These are phyloP conservation scores for Wallacemonas sp. DNA, from an alignment of 208 protist genomes.

Conservation along the genomic window DNA sequence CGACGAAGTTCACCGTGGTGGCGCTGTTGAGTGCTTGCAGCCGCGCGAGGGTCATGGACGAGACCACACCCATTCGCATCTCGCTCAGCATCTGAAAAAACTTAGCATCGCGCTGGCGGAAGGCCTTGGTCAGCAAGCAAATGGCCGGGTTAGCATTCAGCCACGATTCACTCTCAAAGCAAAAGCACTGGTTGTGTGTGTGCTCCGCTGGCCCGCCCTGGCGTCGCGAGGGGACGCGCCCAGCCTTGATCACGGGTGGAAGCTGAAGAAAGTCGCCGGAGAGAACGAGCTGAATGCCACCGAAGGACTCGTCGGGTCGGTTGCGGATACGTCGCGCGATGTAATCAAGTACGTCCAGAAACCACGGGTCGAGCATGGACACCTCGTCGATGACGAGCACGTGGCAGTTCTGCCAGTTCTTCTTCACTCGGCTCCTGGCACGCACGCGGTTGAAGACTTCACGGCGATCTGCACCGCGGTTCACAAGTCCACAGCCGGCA, in stretches of 20 bases:
- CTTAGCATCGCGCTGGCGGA: constrained; percentile 58
- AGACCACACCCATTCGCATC: constrained; percentile 55
- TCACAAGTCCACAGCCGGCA: constrained; percentile 68
- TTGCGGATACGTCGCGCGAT: constrained; percentile 68
- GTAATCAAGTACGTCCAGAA: constrained; percentile 85
- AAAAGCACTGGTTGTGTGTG: constrained; percentile 26
- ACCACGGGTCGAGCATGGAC: constrained; percentile 83
- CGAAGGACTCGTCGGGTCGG: constrained; percentile 63
- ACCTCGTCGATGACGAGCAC: constrained; percentile 92
- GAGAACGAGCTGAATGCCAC: constrained; percentile 92
- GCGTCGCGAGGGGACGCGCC: not conserved
- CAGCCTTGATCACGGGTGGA: constrained; percentile 56
- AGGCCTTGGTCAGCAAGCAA: constrained; percentile 62
- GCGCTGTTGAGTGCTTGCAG: constrained; percentile 1
- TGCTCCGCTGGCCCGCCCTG: not conserved
- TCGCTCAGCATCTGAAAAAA: constrained; percentile 81
- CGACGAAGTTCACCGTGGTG: constrained; percentile 11
- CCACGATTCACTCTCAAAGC: constrained; percentile 82
- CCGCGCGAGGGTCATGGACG: constrained; percentile 34
- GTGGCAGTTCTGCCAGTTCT: constrained; percentile 56
- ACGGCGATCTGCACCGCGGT: constrained; percentile 15
- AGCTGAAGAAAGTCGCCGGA: constrained; percentile 94
- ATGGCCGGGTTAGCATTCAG: constrained; percentile 49
- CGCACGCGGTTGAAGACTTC: constrained; percentile 36
- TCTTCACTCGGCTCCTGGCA: constrained; percentile 22